Percentiles rank a stretch among this genome's conserved stretches.
Conservation (phyloP, 106 monocot genomes). For the Ottelia alismoides region DNA sequence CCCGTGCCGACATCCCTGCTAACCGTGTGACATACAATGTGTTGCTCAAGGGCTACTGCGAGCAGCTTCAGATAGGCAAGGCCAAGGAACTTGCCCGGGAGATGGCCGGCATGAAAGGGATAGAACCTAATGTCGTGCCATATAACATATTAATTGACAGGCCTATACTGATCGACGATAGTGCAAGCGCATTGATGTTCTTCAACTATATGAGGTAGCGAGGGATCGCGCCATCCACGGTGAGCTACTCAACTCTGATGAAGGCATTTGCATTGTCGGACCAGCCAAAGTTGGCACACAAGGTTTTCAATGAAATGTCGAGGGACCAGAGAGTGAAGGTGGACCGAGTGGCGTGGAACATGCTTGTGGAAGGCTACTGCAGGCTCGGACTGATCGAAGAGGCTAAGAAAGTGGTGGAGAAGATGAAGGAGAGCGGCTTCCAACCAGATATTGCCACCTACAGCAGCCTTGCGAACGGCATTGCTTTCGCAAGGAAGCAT, state of each 20-base stretch:
- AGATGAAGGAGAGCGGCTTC: slow-evolving; percentile 61
- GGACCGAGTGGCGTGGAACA: slow-evolving; percentile 67
- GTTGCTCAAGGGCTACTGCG: too few species aligned
- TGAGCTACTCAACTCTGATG: slow-evolving; percentile 87
- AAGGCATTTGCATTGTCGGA: slow-evolving; percentile 71
- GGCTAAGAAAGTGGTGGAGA: too few species aligned
- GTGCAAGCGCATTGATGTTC: slow-evolving; percentile 48
- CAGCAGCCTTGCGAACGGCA: slow-evolving; percentile 68
- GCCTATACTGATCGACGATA: slow-evolving; percentile 58
- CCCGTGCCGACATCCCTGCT: slow-evolving; percentile 19
- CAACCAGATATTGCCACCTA: slow-evolving; percentile 57
- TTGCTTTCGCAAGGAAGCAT: slow-evolving; percentile 47
- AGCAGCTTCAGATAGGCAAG: too few species aligned
- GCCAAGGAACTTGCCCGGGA: too few species aligned
- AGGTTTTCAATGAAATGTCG: slow-evolving; percentile 81
- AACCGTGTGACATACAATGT: slow-evolving; percentile 58
- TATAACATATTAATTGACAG: slow-evolving; percentile 81
- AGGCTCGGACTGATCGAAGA: slow-evolving; percentile 43
- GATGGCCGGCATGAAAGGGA: too few species aligned
- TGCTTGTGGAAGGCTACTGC: slow-evolving; percentile 66
- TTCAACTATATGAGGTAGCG: slow-evolving; percentile 75
- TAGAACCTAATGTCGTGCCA: slow-evolving; percentile 48
- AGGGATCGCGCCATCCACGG: slow-evolving; percentile 55
- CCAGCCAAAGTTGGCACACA: slow-evolving; percentile 52
- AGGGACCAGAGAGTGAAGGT: slow-evolving; percentile 51